Base-by-base conservation (phyloP, 192 early-diverging fungal genomes). In the Podila epicladia region DNA sequence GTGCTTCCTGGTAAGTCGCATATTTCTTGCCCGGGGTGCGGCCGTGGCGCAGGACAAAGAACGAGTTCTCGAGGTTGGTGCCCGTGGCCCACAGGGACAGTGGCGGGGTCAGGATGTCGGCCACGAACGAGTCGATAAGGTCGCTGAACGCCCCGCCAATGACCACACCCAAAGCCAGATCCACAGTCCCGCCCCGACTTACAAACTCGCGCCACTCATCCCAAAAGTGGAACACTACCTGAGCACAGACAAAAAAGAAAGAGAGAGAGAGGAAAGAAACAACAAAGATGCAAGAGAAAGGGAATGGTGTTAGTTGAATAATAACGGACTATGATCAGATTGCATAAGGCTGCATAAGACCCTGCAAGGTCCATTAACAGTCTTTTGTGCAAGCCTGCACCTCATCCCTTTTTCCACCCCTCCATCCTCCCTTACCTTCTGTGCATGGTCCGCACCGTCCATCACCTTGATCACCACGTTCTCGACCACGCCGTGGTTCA, bases 21-120 rank as follows among this genome's bases (percentile, higher is more conserved):
- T 84, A 84, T 0, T 31, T 33, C 29, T 49, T 72, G 15, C 28
- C 62, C 1, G 64, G 69, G 2, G 69, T 75, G 38, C 45, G 20
- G 20, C 83, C 83, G 20, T 64, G 83, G 35, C 58, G 74, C 31
- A 84, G 51, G 20, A 84, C 60, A 73, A 84, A 69, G 33, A 84
- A 84, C 37, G 66, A 84, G 51, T 84, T 76, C 71, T 76, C 83
- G n/a, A 84, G 74, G 32, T 84, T 80, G 31, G 83, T 65, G n/a
- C 75, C 82, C 58, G 63, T 45, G 11, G 75, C 75, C 75, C 75
- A 78, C 7, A 78, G 59, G 20, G 75, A 78, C 24, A 84, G 73
- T 0, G 83, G 83, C 24, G 83, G 83, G 26, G 83, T 76, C 62
- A 82, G 58, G 64, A 84, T 84, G 22, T 84, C 83, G 13, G 59